Evolutionary conservation across 345 rosid species (phyloP).

Genomic region (Eucalyptus rudis): DNA sequence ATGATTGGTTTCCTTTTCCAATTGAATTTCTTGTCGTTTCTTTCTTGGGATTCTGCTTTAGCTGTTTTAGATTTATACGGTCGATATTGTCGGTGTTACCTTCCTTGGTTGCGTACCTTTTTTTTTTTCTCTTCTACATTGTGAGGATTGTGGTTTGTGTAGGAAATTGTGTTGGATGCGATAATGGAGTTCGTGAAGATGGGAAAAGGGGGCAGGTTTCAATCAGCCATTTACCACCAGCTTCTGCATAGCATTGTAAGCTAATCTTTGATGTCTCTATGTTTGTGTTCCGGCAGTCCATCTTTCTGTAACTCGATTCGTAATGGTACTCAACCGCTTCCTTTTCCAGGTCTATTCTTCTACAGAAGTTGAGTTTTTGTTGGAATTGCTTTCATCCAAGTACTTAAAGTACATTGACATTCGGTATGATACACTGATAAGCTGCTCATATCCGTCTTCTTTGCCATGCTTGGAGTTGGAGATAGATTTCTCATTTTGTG

Average conservation of each 20-base stretch:
- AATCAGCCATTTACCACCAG: slow-evolving; percentile 58
- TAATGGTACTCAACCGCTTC: neutral
- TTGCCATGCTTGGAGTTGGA: neutral
- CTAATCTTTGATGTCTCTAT: neutral
- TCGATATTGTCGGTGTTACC: neutral
- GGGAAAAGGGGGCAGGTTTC: slow-evolving; percentile 55
- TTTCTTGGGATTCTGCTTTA: neutral
- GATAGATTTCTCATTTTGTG: neutral
- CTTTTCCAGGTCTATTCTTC: slow-evolving; percentile 39
- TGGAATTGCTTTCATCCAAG: slow-evolving; percentile 51
- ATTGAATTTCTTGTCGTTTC: neutral
- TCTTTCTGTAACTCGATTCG: neutral
- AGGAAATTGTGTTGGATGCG: slow-evolving; percentile 77
- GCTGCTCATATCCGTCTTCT: neutral
- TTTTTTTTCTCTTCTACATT: neutral
- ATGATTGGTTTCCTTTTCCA: neutral
- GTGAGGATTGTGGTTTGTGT: neutral
- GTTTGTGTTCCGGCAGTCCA: neutral
- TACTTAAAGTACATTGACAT: slow-evolving; percentile 71
- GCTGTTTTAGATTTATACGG: neutral
- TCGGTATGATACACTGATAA: slow-evolving; percentile 25
- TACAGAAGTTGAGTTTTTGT: slow-evolving; percentile 15
- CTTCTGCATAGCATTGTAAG: slow-evolving; percentile 61
- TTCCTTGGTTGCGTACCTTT: neutral
- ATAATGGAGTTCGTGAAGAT: slow-evolving; percentile 76